A percentile compares a stretch with the other conserved stretches of the same genome.
phyloP scores from a whole-genome alignment of 768 basidiomycete species.

The Phlebiopsis gigantea region DNA sequence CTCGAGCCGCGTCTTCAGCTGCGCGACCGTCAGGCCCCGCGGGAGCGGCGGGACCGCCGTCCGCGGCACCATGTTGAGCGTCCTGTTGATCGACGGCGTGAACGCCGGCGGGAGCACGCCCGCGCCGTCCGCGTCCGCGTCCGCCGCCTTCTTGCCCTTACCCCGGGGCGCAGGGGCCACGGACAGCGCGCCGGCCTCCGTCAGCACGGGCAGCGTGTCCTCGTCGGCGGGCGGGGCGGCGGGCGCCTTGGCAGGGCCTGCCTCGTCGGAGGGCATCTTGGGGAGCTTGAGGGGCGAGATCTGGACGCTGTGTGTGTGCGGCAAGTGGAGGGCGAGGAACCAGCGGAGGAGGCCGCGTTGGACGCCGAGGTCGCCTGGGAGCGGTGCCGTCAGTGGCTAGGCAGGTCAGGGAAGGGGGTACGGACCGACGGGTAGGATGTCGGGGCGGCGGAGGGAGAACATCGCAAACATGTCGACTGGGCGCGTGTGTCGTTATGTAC shows the following conservation, averaged over 20 bases:
- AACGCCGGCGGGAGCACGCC: conserved; percentile 45
- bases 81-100: conserved; percentile 64
- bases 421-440: conserved; percentile 65
- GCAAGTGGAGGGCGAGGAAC: conserved; percentile 59
- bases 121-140: conserved; percentile 14
- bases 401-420: conserved; percentile 20
- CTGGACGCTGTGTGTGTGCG: conserved; percentile 36
- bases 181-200: conserved; percentile 14
- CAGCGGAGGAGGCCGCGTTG: conserved; percentile 69
- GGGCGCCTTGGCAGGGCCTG: conserved; percentile 3
- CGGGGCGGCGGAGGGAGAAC: conserved; percentile 77
- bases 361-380: conserved; percentile 75
- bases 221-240: not conserved
- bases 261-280: conserved; percentile 13
- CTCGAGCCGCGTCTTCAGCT: conserved; percentile 54
- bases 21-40: conserved; percentile 48
- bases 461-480: conserved; percentile 92
- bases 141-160: conserved; percentile 13
- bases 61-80: conserved; percentile 33
- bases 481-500: conserved; percentile 13
- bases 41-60: conserved; percentile 42
- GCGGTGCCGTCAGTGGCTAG: not conserved
- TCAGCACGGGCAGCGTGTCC: conserved; percentile 5
- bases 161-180: conserved; percentile 20
- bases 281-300: conserved; percentile 48